Percentiles rank a stretch among this genome's conserved stretches.
These are phyloP conservation scores for Diaporthe velutina DNA, from an alignment of 2,329 filamentous ascomycete genomes.

Conservation along the genomic window DNA sequence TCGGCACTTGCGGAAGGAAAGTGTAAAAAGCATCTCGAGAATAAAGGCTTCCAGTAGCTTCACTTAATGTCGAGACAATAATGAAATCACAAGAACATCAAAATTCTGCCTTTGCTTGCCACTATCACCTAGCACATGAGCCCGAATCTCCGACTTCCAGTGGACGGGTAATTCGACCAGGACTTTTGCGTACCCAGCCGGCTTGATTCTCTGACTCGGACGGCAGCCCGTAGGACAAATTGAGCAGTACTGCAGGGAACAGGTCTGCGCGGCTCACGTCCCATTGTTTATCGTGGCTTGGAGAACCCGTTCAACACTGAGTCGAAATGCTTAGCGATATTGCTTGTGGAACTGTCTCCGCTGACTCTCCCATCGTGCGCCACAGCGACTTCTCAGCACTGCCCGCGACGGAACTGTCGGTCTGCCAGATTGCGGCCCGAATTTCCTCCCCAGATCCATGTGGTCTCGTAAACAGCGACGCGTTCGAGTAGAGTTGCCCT, in stretches of 20 bases:
- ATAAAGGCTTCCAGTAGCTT: not conserved
- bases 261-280: not conserved
- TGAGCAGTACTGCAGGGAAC: not conserved
- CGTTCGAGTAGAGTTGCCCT: not conserved
- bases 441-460: not conserved
- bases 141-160: not conserved
- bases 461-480: not conserved
- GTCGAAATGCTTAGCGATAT: not conserved
- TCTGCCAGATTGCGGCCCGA: not conserved
- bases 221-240: not conserved
- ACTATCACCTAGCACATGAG: not conserved
- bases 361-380: not conserved
- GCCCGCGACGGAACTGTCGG: not conserved
- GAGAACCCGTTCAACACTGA: not conserved
- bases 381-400: not conserved
- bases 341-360: constrained; percentile 8
- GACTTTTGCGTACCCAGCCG: not conserved
- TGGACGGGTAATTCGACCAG: not conserved
- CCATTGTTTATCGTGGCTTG: not conserved
- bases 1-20: constrained; percentile 7
- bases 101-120: not conserved
- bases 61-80: not conserved
- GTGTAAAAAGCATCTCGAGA: not conserved
- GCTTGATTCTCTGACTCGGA: not conserved
- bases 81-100: not conserved